Evolutionary conservation across 2,329 filamentous ascomycete species (phyloP).

Genomic region (Coniochaeta ligniaria): DNA sequence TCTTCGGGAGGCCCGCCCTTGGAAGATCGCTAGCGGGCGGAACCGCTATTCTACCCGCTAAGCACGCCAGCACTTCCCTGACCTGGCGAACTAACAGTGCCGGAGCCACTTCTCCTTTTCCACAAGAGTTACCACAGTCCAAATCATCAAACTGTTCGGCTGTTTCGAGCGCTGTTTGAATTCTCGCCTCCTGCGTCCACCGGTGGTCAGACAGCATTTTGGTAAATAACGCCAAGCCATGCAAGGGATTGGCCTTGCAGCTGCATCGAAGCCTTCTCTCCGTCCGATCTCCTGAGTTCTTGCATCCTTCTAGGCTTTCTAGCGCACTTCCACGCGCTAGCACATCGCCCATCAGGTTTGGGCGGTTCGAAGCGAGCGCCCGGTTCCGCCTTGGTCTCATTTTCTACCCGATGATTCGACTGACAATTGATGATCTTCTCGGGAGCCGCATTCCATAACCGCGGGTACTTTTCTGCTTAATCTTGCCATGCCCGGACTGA

Average conservation of each 20-base stretch:
- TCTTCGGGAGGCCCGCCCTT: background rate
- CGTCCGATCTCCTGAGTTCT: background rate
- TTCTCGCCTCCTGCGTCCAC: background rate
- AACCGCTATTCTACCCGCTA: background rate
- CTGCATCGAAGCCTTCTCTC: background rate
- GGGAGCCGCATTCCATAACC: background rate
- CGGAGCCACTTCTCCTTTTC: background rate
- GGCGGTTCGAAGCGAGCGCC: background rate
- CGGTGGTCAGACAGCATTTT: background rate
- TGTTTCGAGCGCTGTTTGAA: background rate
- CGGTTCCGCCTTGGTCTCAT: background rate
- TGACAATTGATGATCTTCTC: background rate
- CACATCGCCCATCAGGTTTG: background rate
- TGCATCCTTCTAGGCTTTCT: background rate
- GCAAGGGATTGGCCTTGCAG: background rate
- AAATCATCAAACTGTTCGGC: background rate
- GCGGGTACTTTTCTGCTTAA: background rate
- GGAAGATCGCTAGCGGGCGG: background rate
- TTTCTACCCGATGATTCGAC: background rate
- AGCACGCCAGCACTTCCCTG: background rate
- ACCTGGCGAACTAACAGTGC: background rate
- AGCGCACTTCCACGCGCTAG: background rate
- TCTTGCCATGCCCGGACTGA: background rate
- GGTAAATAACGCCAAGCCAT: background rate
- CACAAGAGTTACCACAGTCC: background rate